Conservation (phyloP, 2,329 filamentous ascomycete species). For the Chaetomium olivaceum region DNA sequence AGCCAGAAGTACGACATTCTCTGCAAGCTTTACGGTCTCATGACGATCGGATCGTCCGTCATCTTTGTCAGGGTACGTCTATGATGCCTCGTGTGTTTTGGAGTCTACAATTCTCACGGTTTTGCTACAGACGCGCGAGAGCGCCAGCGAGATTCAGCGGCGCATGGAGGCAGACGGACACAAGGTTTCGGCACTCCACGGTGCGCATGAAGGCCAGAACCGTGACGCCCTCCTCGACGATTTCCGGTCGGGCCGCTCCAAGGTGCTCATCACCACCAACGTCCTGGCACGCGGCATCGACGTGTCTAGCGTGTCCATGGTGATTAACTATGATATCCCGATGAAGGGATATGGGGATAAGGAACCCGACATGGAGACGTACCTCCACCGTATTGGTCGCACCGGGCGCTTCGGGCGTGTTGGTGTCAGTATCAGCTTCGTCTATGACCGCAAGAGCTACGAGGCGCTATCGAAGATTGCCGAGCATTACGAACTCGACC, state of each 20-base stretch:
- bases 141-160: constrained; percentile 79
- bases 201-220: constrained; percentile 78
- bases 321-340: constrained; percentile 93
- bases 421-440: constrained; percentile 92
- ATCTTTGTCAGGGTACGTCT: constrained; percentile 85
- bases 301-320: constrained; percentile 87
- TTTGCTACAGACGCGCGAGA: constrained; percentile 69
- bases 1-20: constrained; percentile 84
- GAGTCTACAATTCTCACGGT: constrained; percentile 1
- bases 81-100: background rate
- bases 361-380: constrained; percentile 90
- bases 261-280: constrained; percentile 97
- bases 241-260: constrained; percentile 83
- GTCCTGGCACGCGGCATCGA: constrained; percentile 96
- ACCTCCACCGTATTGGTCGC: constrained; percentile 95
- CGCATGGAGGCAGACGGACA: constrained; percentile 89
- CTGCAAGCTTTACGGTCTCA: constrained; percentile 89
- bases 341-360: constrained; percentile 73
- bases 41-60: constrained; percentile 96
- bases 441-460: constrained; percentile 83
- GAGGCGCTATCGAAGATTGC: constrained; percentile 77
- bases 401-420: constrained; percentile 96
- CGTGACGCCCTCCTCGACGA: constrained; percentile 82
- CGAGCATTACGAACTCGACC: constrained; percentile 74
- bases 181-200: constrained; percentile 86